Evolutionary conservation across 2,329 filamentous ascomycete species (phyloP), one percentile per base, ranked within the genome.

Genomic region (Kalmusia sp.): DNA sequence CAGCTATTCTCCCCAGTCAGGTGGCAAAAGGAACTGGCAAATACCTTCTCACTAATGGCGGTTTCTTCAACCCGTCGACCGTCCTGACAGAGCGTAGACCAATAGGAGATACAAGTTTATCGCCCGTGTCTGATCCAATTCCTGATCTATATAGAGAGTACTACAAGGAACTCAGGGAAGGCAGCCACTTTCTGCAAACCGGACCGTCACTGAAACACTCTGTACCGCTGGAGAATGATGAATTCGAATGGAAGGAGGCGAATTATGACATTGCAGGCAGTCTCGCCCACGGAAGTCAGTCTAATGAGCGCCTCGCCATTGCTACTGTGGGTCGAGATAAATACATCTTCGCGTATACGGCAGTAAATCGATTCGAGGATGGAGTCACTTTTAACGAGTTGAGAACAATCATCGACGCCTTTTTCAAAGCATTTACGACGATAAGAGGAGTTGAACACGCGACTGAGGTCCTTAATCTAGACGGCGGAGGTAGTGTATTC

Each of bases 241-340:
- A 14, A 19, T 14, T 3, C 4, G 11, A 14, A 35, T 46, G 27
- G 9, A 24, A 35, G 30, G n/a, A 9, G 7, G 12, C 34, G 24
- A 35, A 28, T 37, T 2, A 3, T 11, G 17, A 25, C 1, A 35
- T 35, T 21, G 14, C n/a, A 14, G 43, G 43, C 43, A 35, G 30
- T 35, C 30, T 46, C 31, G 24, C 43, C 17, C 43, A 46, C 30
- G 43, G 14, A 34, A 15, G 4, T 14, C 3, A 35, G 8, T 11
- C 28, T n/a, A 34, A 46, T 14, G 30, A 46, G 43, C 43, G 43
- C 27, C 43, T 46, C 31, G 43, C 43, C 31, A 12, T 35, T 25
- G 43, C 30, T 3, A 21, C 19, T 34, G n/a, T 6, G 43, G 15
- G 25, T 28, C 4, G 43, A 28, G 43, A 46, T 12, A 46, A 35